These are phyloP conservation scores for Claviceps monticola DNA, from an alignment of 2,329 filamentous ascomycete genomes.

Conservation along the genomic window DNA sequence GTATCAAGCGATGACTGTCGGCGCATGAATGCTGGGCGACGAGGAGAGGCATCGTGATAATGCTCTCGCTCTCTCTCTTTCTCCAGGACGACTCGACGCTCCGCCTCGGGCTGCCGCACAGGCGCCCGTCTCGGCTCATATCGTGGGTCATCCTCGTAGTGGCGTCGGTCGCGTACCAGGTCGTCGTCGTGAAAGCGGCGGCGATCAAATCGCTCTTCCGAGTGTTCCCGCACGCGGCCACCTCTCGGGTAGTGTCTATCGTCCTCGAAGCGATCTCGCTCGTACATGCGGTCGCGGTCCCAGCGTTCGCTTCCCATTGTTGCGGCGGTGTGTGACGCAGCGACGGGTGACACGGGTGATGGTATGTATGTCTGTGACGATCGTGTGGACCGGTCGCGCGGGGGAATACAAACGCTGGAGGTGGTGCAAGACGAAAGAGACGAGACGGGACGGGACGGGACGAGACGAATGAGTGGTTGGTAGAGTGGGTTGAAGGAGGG, in stretches of 20 bases:
- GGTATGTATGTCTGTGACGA: neutral
- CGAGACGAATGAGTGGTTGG: no score
- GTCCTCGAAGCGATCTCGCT: slow-evolving; percentile 32
- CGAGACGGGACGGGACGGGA: no score
- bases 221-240: slow-evolving; percentile 28
- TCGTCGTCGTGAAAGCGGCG: slow-evolving; percentile 34
- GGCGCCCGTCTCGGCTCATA: slow-evolving; percentile 19
- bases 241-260: slow-evolving; percentile 31
- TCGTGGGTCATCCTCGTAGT: slow-evolving; percentile 40
- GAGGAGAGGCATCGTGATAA: slow-evolving; percentile 33
- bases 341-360: neutral
- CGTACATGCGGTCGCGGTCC: slow-evolving; percentile 39
- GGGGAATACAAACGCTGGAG: neutral
- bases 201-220: slow-evolving; percentile 36
- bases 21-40: slow-evolving; percentile 55
- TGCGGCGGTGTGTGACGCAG: neutral
- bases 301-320: slow-evolving; percentile 27
- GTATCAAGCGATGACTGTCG: slow-evolving; percentile 84
- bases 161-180: slow-evolving; percentile 34
- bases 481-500: no score
- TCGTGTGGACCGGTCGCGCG: neutral
- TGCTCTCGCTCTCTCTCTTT: slow-evolving; percentile 40
- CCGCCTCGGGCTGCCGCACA: slow-evolving; percentile 26
- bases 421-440: no score
- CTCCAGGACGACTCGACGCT: slow-evolving; percentile 41